A percentile compares a stretch with the other conserved stretches of the same genome.
These are phyloP conservation scores for Astathelohania contejeani DNA, from an alignment of 371 early-diverging fungal species.

Conservation along the genomic window DNA sequence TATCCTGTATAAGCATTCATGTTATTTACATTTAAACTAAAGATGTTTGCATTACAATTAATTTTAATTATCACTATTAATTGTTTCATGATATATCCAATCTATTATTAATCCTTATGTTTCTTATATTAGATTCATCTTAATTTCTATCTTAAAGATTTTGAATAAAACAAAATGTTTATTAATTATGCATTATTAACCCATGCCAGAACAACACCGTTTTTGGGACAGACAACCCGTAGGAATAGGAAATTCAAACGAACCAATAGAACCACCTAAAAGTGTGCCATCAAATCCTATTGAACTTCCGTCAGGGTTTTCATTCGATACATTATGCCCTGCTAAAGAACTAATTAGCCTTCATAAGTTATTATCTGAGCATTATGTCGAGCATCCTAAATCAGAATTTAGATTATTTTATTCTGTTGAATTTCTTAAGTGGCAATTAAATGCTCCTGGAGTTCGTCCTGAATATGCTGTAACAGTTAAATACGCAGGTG, in stretches of 20 bases:
- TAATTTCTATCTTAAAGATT: too few species aligned
- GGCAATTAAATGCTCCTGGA: constrained; percentile 27
- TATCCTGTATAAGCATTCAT: too few species aligned
- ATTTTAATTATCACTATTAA: too few species aligned
- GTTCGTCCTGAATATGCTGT: constrained; percentile 34
- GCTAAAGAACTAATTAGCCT: constrained; percentile 18
- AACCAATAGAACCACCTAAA: constrained; percentile 8
- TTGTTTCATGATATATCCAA: too few species aligned
- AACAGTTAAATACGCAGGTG: constrained; percentile 19
- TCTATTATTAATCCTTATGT: too few species aligned
- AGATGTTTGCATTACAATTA: too few species aligned
- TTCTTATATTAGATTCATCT: too few species aligned
- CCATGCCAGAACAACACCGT: constrained; percentile 12
- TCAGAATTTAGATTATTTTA: constrained; percentile 35
- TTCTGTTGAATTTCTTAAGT: constrained; percentile 31
- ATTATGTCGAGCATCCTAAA: constrained; percentile 43
- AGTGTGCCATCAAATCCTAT: constrained; percentile 1
- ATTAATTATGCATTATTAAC: too few species aligned
- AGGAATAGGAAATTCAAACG: constrained; percentile 11
- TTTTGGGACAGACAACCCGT: constrained; percentile 50
- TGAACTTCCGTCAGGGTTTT: constrained; percentile 25
- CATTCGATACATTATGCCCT: constrained; percentile 14
- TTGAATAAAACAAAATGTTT: too few species aligned
- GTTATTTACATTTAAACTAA: too few species aligned
- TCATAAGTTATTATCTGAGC: constrained; percentile 25